Conservation (phyloP, 2,329 filamentous ascomycete genomes). For the Dryadomyces quercus-mongolicae region DNA sequence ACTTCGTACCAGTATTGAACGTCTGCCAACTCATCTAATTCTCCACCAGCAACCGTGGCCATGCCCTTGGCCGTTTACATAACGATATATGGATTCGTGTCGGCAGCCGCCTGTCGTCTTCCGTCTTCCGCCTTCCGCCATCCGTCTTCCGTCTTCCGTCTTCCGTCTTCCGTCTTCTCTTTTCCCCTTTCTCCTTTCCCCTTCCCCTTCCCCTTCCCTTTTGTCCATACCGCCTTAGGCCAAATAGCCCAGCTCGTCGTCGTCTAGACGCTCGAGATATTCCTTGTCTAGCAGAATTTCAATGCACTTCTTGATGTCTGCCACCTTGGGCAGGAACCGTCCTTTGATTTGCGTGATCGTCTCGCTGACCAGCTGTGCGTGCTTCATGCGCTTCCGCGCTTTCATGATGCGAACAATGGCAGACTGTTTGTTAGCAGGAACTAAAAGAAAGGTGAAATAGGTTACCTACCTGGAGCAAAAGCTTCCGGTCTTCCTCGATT, state of each 20-base stretch:
- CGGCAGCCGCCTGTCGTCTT: neutral
- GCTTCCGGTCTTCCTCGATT: constrained; percentile 94
- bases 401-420: constrained; percentile 99
- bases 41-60: too few species aligned
- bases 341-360: constrained; percentile 91
- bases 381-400: constrained; percentile 97
- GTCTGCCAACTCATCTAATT: too few species aligned
- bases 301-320: constrained; percentile 99
- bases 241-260: constrained; percentile 88
- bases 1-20: too few species aligned
- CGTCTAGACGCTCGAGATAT: constrained; percentile 89
- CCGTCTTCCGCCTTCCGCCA: neutral
- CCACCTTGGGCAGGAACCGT: constrained; percentile 84
- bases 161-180: neutral
- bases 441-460: constrained; percentile 3
- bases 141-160: neutral
- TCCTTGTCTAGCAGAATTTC: constrained; percentile 98
- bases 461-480: constrained; percentile 82
- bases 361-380: constrained; percentile 84
- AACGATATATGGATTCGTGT: neutral
- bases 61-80: too few species aligned
- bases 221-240: constrained; percentile 41
- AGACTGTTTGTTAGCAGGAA: constrained; percentile 47
- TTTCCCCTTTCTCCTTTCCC: too few species aligned
- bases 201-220: neutral